These are phyloP conservation scores for Kuraishia cidri DNA, from an alignment of 805 yeast genomes.

Conservation along the genomic window DNA sequence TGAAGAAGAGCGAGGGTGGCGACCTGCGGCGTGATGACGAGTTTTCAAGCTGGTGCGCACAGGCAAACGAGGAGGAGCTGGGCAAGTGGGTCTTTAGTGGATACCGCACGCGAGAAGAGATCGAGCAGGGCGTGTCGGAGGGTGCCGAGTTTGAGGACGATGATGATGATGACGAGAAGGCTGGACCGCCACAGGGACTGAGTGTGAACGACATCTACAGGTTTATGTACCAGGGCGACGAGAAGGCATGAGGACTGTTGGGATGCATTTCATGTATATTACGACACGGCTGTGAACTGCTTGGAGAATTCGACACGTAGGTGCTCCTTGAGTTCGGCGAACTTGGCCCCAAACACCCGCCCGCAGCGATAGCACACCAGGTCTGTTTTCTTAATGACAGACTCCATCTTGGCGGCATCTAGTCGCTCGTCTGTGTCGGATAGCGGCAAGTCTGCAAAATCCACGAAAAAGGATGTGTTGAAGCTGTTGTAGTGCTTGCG, in stretches of 20 bases:
- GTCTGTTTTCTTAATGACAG: conserved; percentile 19
- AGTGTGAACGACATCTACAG: conserved; percentile 28
- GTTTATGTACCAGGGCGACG: conserved; percentile 36
- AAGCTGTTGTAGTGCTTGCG: conserved; percentile 67
- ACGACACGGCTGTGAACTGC: not conserved
- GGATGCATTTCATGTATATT: no score
- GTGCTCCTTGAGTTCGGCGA: conserved; percentile 32
- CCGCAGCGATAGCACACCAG: conserved; percentile 33
- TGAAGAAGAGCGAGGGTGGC: conserved; percentile 12
- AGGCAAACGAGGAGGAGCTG: conserved; percentile 40
- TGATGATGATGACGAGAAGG: conserved; percentile 3
- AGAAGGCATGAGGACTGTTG: no score
- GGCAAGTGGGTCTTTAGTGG: conserved; percentile 58
- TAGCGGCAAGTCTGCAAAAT: conserved; percentile 39
- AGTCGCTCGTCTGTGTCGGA: conserved; percentile 27
- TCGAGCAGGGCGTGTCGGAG: conserved; percentile 16
- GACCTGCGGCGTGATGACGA: conserved; percentile 40
- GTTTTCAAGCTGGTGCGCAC: conserved; percentile 60
- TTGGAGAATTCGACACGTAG: conserved; percentile 9
- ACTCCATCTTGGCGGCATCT: conserved; percentile 31
- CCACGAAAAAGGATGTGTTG: conserved; percentile 54
- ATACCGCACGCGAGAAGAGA: conserved; percentile 42
- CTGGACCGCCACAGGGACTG: conserved; percentile 11
- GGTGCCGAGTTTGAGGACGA: conserved; percentile 7
- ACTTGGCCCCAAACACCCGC: conserved; percentile 28